Percentiles rank a stretch among this genome's conserved stretches.
These are phyloP conservation scores for Lactarius evosmus DNA, from an alignment of 768 basidiomycete species.

Conservation along the genomic window DNA sequence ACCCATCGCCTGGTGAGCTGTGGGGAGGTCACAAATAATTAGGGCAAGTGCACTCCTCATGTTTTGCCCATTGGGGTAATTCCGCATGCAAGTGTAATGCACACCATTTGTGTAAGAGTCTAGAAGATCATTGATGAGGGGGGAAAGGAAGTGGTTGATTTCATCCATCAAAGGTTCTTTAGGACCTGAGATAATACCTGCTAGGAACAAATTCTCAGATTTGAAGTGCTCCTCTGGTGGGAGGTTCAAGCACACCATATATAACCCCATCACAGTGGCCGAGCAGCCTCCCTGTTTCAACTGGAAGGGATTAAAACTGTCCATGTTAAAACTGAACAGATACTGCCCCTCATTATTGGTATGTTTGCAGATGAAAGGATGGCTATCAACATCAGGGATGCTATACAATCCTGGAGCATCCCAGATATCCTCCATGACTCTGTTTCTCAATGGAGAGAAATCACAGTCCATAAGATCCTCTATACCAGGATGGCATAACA, in stretches of 20 bases:
- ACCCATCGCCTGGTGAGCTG: not conserved
- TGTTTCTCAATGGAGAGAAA: not conserved
- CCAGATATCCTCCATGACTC: conserved; percentile 14
- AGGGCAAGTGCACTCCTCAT: conserved; percentile 6
- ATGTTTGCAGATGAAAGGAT: conserved; percentile 5
- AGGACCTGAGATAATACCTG: conserved; percentile 43
- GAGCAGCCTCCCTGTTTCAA: conserved; percentile 35
- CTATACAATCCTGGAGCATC: conserved; percentile 5
- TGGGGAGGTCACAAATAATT: not conserved
- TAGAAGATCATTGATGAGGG: conserved; percentile 40
- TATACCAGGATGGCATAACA: conserved; percentile 11
- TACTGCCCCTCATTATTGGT: conserved; percentile 28
- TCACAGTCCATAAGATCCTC: conserved; percentile 7
- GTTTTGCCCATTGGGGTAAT: conserved; percentile 3
- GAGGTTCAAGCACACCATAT: conserved; percentile 39
- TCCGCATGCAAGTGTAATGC: conserved; percentile 31
- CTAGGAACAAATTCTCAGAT: conserved; percentile 42
- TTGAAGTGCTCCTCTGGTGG: conserved; percentile 37
- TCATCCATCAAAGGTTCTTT: conserved; percentile 35
- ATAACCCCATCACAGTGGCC: conserved; percentile 33
- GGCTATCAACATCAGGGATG: not conserved
- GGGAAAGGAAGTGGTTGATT: conserved; percentile 40
- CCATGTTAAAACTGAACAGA: conserved; percentile 35
- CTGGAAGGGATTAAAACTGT: conserved; percentile 40
- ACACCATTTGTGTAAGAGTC: conserved; percentile 37